Base-by-base conservation (phyloP, 2,329 filamentous ascomycete species). In the Fusarium xyrophilum region DNA sequence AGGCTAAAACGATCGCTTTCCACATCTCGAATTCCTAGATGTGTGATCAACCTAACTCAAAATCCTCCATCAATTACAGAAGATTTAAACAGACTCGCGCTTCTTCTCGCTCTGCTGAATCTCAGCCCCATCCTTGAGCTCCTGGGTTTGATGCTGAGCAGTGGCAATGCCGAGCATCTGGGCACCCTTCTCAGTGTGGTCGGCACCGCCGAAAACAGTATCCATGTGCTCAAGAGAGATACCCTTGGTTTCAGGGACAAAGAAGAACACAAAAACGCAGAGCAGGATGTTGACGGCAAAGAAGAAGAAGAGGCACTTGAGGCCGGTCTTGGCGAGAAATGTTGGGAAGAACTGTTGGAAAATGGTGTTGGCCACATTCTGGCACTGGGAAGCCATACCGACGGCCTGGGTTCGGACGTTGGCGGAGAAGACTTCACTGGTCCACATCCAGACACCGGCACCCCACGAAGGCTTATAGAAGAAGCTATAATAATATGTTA, bases 381-480 rank as follows among this genome's bases (percentile, higher is more conserved):
- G 86, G 65, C 82, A 85, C 73, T 88, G 83, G 38, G 81, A 82
- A 64, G 79, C 88, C 89, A 91, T 91, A 57, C 88, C 89, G 17
- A 91, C 88, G 36, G 89, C 89, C 75, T 91, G 89, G 8, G 88
- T 87, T 60, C 89, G 87, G n/a, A 91, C 86, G 76, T 91, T 91
- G 86, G 90, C 89, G 56, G 84, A 88, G 81, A 91, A 91, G 62
- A 91, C 82, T 70, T 91, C 89, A 4, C 87, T 84, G 1, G 89
- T 91, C 85, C 86, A 91, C 75, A 91, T 91, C 89, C 89, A 91
- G 21, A 88, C 86, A 7, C 88, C 90, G 4, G 88, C 88, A 52
- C 88, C 88, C 88, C 88, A 91, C 1, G 86, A 89, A 7, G 89
- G 88, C 75, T 91, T 91, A 79, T 91, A 88, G 79, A 88, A 88